phyloP scores from a whole-genome alignment of 495 filamentous ascomycete species.

The Penicillium psychrofluorescens region DNA sequence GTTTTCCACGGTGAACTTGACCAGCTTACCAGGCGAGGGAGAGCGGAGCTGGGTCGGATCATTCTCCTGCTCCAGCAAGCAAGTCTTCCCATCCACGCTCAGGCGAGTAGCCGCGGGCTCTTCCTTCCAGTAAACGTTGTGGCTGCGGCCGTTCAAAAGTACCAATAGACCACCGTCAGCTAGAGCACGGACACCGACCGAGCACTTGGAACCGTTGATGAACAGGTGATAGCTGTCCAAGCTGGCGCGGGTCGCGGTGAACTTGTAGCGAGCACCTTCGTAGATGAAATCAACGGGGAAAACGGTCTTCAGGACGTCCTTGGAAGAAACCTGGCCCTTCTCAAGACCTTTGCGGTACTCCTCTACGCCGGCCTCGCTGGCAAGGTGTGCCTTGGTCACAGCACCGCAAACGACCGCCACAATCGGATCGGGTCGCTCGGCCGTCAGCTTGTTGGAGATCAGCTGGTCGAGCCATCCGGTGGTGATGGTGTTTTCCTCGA shows the following conservation, averaged over 20 bases:
- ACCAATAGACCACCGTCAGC: conserved; percentile 93
- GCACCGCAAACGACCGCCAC: conserved; percentile 90
- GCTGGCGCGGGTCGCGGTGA: conserved; percentile 91
- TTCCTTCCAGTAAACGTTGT: conserved; percentile 99
- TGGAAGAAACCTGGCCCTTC: conserved; percentile 93
- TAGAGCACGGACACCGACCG: conserved; percentile 84
- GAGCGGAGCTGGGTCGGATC: conserved; percentile 95
- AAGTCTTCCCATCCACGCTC: conserved; percentile 96
- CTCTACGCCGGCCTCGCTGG: conserved; percentile 76
- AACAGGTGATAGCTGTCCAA: conserved; percentile 95
- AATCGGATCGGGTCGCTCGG: conserved; percentile 87
- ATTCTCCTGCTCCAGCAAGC: conserved; percentile 96
- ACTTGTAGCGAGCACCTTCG: conserved; percentile 92
- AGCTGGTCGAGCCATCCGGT: conserved; percentile 99
- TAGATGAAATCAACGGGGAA: conserved; percentile 99
- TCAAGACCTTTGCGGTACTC: conserved; percentile 88
- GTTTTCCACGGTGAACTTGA: conserved; percentile 97
- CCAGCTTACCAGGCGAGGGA: conserved; percentile 93
- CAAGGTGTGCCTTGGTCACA: conserved; percentile 88
- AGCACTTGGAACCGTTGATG: conserved; percentile 97
- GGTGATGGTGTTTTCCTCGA: conserved; percentile 98
- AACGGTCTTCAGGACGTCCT: conserved; percentile 94
- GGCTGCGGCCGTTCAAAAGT: conserved; percentile 79
- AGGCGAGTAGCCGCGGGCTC: conserved; percentile 92
- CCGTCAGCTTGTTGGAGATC: conserved; percentile 95